These are phyloP conservation scores for rapeseed (Brassica napus) DNA, from an alignment of 345 rosid species.

Conservation along the genomic window DNA sequence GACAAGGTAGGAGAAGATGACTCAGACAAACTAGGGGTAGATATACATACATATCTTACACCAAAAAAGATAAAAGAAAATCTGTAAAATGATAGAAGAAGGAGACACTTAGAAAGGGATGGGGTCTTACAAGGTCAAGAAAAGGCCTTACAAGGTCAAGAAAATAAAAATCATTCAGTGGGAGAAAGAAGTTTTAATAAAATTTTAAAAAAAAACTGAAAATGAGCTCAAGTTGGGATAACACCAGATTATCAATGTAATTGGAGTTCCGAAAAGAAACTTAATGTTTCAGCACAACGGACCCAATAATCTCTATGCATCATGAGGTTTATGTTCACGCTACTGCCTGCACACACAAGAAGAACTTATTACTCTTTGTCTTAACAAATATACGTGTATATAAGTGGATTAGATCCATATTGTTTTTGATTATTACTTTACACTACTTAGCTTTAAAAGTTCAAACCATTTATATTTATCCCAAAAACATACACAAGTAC, in stretches of 20 bases:
- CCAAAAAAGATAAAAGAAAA: slow-evolving; percentile 20
- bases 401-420: neutral
- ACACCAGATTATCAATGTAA: slow-evolving; percentile 46
- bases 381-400: neutral
- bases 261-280: neutral
- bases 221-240: slow-evolving; percentile 89
- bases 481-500: neutral
- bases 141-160: slow-evolving; percentile 99
- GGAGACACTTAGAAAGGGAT: neutral
- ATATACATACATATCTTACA: slow-evolving; percentile 19
- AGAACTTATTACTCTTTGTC: slow-evolving; percentile 10
- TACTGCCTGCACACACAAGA: slow-evolving; percentile 14
- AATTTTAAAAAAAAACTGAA: neutral
- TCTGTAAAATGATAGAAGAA: neutral
- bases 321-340: slow-evolving; percentile 6
- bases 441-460: neutral
- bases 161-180: slow-evolving; percentile 44
- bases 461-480: neutral
- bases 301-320: slow-evolving; percentile 4
- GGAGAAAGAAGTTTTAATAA: neutral
- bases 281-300: neutral
- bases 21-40: slow-evolving; percentile 43
- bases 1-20: slow-evolving; percentile 81
- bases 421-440: neutral
- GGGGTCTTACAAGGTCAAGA: slow-evolving; percentile 99